Base-by-base conservation (phyloP, 1,139 yeast genomes). In the Hanseniaspora gamundiae region DNA sequence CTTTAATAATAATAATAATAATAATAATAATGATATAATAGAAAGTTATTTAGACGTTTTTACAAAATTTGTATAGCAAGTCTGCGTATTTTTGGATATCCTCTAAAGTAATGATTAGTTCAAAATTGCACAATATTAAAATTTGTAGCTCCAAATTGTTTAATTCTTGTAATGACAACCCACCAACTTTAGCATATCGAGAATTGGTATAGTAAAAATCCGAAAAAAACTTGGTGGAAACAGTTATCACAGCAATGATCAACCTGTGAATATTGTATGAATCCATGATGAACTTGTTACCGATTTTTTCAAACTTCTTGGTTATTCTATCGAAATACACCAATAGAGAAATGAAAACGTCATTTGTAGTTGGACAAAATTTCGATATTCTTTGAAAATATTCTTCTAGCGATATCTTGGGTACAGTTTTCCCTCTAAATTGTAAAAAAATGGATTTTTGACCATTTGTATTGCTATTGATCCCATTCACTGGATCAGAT, bases 341-440 rank as follows among this genome's bases (percentile, higher is more conserved):
- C 52, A 91, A 68, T 44, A 93, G 66, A 30, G 95, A 80, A 43
- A 91, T 68, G 61, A 88, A 91, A 27, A 93, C 97, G 59, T 93
- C 98, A 63, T 91, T 91, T 2, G 98, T 88, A 19, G 93, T 93
- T 0, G 99, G 98, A 62, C 99, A 91, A 64, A 91, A 93, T 62
- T 88, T 91, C 58, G 91, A 74, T 27, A 91, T 93, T 56, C 98
- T 76, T 35, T 87, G 75, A 48, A 91, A 70, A 60, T 91, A 91
- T 16, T 95, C 93, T 57, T 86, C 88, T 42, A 93, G 71, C 9
- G 91, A 78, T 45, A 91, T 91, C 11, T 94, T 95, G 1, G 99
- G 99, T 14, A 91, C 80, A 59, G 88, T 93, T 43, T 95, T 78
- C 17, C 98, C 98, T 59, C 87, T 96, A 60, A 91, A 91, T 40